Percentiles rank a stretch among this genome's conserved stretches.
These are phyloP conservation scores for Furcasterigmium sp. DNA, from an alignment of 2,329 filamentous ascomycete genomes.

Conservation along the genomic window DNA sequence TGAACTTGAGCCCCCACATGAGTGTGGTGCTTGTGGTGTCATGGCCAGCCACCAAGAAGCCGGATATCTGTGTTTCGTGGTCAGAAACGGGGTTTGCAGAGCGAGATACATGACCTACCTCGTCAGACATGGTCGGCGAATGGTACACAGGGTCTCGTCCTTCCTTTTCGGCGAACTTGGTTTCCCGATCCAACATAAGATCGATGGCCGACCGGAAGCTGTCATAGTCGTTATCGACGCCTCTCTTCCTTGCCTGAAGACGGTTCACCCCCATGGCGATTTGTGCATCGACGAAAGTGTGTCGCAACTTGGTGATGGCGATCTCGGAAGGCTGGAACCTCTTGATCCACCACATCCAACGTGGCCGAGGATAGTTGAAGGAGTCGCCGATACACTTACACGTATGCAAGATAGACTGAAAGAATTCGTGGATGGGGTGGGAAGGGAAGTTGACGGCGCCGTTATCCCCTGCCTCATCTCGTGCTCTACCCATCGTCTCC, in stretches of 20 bases:
- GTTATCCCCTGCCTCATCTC: neutral
- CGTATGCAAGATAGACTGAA: conserved; percentile 5
- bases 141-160: neutral
- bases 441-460: conserved; percentile 2
- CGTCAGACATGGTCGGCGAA: neutral
- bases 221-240: neutral
- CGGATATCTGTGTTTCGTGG: neutral
- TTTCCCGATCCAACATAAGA: conserved; percentile 3
- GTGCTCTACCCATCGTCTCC: neutral
- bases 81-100: too few species aligned
- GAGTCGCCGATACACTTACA: conserved; percentile 1
- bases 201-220: conserved; percentile 1
- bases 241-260: neutral
- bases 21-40: conserved; percentile 4
- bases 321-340: neutral
- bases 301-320: neutral
- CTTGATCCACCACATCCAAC: neutral
- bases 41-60: conserved; percentile 5
- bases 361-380: neutral
- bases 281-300: neutral
- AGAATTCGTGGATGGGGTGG: conserved; percentile 5
- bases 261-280: neutral
- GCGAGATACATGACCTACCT: neutral
- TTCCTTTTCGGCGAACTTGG: conserved; percentile 2
- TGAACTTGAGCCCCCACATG: conserved; percentile 15